Base-by-base conservation (phyloP, 2,329 filamentous ascomycete species). In the Botryosphaeria dothidea region DNA sequence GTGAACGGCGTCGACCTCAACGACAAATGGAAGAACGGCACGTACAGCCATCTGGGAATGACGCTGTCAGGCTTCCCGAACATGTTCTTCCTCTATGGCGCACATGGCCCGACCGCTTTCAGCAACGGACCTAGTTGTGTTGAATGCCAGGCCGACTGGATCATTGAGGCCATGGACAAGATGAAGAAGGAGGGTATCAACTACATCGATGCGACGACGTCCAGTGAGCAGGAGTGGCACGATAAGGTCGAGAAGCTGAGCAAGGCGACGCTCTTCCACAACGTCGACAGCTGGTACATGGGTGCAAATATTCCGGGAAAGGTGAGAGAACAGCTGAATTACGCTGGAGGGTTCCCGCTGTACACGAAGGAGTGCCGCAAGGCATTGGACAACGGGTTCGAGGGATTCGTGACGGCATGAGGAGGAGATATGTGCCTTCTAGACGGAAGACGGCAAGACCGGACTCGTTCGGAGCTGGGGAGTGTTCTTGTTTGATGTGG, bases 241-340 rank as follows among this genome's bases (percentile, higher is more conserved):
- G 67, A 72, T 60, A 73, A 71, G 70, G 75, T 82, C 49, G 77
- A 75, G 27, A 72, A 79, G 70, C 48, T 81, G 21, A 77, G 74
- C 23, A 76, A 79, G 38, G 75, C 76, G 69, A 81, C 79, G 3
- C 67, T 82, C 23, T 77, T 81, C 68, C 78, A 78, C 7, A 72
- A 73, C 27, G 77, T 77, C 0, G 75, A 78, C 27, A 75, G 72
- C 6, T 81, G 78, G 80, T 82, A 82, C 58, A 79, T 78, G 77
- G 76, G 77, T 6, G 78, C 77, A 13, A 83, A 82, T 49, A 73
- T 83, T 9, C 80, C 80, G 0, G 81, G 81, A 13, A 82, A 81
- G 72, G 71, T 75, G 11, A 73, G 77, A 17, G 80, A 82, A 71
- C 80, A 80, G 65, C 69, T 82, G 56, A 81, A 77, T 54, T 82